These are phyloP conservation scores for Hypoxylon sp. DNA, from an alignment of 2,329 filamentous ascomycete species.

Conservation along the genomic window DNA sequence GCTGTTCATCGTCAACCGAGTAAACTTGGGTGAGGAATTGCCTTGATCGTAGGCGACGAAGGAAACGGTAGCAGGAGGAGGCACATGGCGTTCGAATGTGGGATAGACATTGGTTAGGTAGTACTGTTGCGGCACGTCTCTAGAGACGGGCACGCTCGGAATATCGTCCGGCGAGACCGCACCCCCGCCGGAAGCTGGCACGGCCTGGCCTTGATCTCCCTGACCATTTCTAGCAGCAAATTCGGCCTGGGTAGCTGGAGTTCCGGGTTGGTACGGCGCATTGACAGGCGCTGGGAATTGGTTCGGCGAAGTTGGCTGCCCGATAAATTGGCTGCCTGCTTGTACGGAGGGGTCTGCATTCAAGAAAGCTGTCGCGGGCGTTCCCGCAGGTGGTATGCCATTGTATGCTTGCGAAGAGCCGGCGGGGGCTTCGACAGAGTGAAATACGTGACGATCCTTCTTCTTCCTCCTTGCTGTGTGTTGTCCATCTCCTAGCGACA, in stretches of 20 bases:
- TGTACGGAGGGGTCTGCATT: constrained; percentile 64
- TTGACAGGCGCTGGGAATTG: constrained; percentile 73
- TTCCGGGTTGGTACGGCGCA: constrained; percentile 62
- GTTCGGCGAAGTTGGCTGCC: constrained; percentile 60
- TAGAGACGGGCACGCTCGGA: constrained; percentile 86
- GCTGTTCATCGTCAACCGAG: constrained; percentile 90
- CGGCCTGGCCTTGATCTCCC: constrained; percentile 54
- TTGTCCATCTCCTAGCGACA: constrained; percentile 72
- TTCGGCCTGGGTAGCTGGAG: constrained; percentile 57
- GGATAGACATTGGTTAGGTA: constrained; percentile 91
- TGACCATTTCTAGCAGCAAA: constrained; percentile 59
- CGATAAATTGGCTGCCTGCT: constrained; percentile 59
- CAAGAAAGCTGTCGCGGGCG: constrained; percentile 67
- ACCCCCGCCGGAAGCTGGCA: constrained; percentile 73
- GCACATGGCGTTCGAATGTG: constrained; percentile 93
- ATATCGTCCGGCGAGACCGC: constrained; percentile 92
- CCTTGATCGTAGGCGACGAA: constrained; percentile 97
- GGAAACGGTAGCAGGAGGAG: constrained; percentile 86
- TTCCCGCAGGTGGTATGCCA: constrained; percentile 70
- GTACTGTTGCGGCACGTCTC: constrained; percentile 84
- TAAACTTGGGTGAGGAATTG: constrained; percentile 94
- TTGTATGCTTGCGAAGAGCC: constrained; percentile 77
- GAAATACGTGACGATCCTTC: constrained; percentile 94
- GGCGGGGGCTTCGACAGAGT: constrained; percentile 80
- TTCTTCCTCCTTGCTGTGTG: constrained; percentile 77